Evolutionary conservation across 257 asterid species (phyloP), one percentile per base, ranked within the genome.

Genomic region (Rehmannia glutinosa): DNA sequence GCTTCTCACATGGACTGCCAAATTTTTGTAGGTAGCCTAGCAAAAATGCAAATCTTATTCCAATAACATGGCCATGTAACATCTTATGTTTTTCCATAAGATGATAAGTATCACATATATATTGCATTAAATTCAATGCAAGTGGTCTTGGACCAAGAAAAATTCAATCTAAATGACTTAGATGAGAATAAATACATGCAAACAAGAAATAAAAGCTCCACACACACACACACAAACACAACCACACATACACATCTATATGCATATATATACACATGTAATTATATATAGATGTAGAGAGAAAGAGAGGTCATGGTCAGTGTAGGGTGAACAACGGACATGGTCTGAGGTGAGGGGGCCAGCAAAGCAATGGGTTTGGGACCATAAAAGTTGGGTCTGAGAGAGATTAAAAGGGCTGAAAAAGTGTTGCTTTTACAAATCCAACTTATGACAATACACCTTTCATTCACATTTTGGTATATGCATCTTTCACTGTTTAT

Each of bases 291-390:
- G 35, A 17, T 64, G 35, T 55, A 56, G 65, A 62, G 59, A 65
- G 63, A 39, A 35, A 36, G 60, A 28, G 74, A 19, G 68, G 74
- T 82, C 81, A 68, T 66, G 75, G 65, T 84, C 77, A 64, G 5
- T 83, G 96, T 84, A 77, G 91, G 91, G 87, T 74, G 82, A 84
- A 84, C 84, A 64, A 77, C 85, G 75, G 87, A 88, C 96, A 84
- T 57, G 62, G 76, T 42, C 75, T 68, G 72, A 35, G 52, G 12
- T 1, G 64, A 64, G 74, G 79, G 78, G 56, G 75, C 84, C 21
- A 27, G 23, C 41, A n/a, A 54, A 71, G 66, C 60, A 27, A 60
- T 58, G 72, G 63, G 45, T 76, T 74, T 83, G 85, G 96, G 90
- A 80, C 92, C 88, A 83, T 78, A 20, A 68, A 30, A 66, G 21